These are phyloP conservation scores for Solanum peruvianum DNA, from an alignment of 257 asterid species.

Conservation along the genomic window DNA sequence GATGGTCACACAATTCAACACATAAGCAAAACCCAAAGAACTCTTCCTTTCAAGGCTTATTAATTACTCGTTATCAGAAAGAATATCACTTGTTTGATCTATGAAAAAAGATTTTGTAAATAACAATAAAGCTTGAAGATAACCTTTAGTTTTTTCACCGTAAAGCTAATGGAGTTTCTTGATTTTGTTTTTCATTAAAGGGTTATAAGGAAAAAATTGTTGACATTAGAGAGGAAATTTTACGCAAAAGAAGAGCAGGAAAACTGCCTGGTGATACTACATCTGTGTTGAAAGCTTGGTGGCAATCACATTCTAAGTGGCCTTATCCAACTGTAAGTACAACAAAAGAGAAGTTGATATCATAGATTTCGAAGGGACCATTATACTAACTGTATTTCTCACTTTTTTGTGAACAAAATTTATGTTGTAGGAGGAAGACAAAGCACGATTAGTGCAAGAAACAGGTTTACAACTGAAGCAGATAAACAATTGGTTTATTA, in stretches of 20 bases:
- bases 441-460: slow-evolving; percentile 77
- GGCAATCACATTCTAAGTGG: slow-evolving; percentile 89
- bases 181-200: slow-evolving; percentile 4
- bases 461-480: slow-evolving; percentile 90
- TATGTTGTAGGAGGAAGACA: slow-evolving; percentile 77
- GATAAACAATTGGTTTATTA: slow-evolving; percentile 92
- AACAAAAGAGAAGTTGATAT: neutral
- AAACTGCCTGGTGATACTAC: slow-evolving; percentile 81
- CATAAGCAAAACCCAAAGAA: neutral
- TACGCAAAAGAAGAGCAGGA: slow-evolving; percentile 75
- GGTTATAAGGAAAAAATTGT: slow-evolving; percentile 56
- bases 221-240: slow-evolving; percentile 52
- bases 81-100: neutral
- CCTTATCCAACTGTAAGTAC: slow-evolving; percentile 70
- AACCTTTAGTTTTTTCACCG: neutral
- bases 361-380: neutral
- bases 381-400: neutral
- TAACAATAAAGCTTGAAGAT: neutral
- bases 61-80: neutral
- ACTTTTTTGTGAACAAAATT: neutral
- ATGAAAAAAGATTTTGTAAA: neutral
- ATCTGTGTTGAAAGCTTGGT: slow-evolving; percentile 65
- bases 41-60: neutral
- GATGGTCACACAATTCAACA: neutral
- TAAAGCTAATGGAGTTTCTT: neutral